These are phyloP conservation scores for Leptomonas seymouri DNA, from an alignment of 208 protist genomes.

Conservation along the genomic window DNA sequence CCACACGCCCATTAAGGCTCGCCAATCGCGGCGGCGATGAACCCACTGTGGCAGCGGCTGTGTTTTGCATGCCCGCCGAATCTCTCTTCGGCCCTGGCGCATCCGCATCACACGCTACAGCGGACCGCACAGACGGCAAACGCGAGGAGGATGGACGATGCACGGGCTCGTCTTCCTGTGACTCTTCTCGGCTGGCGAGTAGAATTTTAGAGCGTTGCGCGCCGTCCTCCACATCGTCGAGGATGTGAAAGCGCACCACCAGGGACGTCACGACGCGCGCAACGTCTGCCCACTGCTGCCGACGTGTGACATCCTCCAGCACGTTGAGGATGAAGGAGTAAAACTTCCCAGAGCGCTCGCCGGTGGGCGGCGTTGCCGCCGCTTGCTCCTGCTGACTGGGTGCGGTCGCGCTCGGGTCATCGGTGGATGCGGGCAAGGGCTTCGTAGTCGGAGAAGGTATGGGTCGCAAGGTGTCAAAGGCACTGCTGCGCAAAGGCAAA, in stretches of 20 bases:
- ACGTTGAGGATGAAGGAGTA: constrained; percentile 46
- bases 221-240: constrained; percentile 45
- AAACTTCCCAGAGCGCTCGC: constrained; percentile 7
- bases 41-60: background rate
- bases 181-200: background rate
- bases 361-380: background rate
- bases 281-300: constrained; percentile 63
- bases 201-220: background rate
- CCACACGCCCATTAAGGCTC: background rate
- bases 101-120: background rate
- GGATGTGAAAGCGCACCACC: constrained; percentile 63
- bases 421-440: background rate
- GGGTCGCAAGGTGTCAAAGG: constrained; percentile 23
- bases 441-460: background rate
- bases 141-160: constrained; percentile 9
- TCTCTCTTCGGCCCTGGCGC: background rate
- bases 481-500: constrained; percentile 22
- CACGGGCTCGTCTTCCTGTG: background rate
- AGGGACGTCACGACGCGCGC: constrained; percentile 73
- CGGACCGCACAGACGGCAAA: background rate
- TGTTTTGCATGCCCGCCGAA: background rate
- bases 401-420: background rate
- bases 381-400: too few relatives aligned
- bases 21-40: background rate
- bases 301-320: constrained; percentile 41